Evolutionary conservation across 768 basidiomycete genomes (phyloP), one percentile per base, ranked within the genome.

Genomic region (Suillus luteus): DNA sequence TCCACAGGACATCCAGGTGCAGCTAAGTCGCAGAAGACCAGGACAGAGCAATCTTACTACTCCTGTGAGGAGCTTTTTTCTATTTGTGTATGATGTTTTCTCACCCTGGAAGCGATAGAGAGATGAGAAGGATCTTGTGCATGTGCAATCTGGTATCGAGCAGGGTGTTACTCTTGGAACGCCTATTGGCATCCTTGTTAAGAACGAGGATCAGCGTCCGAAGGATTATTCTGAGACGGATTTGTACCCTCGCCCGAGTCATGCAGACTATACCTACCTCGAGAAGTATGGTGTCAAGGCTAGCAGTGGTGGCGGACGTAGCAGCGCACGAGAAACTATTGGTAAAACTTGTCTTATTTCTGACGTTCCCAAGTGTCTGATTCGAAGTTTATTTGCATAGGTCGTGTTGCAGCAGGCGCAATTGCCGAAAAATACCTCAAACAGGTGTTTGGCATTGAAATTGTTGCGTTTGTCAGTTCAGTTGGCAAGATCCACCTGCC

Each of bases 191-290:
- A 86, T 99, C n/a, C 82, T 98, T 59, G 95, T 99, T 44, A 92
- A 88, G 71, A 99, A 99, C 77, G 95, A 99, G 79, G 97, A 99
- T 75, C 97, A 99, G 73, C 84, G 97, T 35, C 97, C 97, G 22
- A 92, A 98, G 72, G 97, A 99, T 78, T 99, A 99, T 78, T 89
- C 95, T 67, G 97, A 99, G 81, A 99, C 97, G 0, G 97, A 99
- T 74, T 80, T 95, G 60, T 99, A 95, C 81, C 97, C 97, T 38
- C 90, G 97, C 24, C 97, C 97, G 35, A 94, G 92, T 67, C 97
- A 99, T 71, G 97, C 97, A 14, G 97, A 99, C 76, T 97, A 91
- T 76, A 99, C 97, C 17, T 99, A 99, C 77, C 87, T 99, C 63
- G 89, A 94, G 69, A 99, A 99, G 71, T 99, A 99, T 73, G 95